phyloP scores from a whole-genome alignment of 2,329 filamentous ascomycete species.

The Ophiostoma novo-ulmi region DNA sequence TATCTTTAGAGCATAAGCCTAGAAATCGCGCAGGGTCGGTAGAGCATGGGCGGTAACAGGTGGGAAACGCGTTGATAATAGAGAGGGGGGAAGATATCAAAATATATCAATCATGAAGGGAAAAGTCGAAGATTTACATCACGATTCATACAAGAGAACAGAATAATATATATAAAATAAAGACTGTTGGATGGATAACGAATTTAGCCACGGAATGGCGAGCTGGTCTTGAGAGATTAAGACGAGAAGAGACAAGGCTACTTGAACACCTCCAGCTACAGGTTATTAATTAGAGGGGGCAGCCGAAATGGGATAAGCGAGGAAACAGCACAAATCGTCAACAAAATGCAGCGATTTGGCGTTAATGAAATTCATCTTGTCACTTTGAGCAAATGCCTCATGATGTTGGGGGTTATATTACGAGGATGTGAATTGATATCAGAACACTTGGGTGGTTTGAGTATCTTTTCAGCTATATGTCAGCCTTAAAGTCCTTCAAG shows the following conservation, averaged over 20 bases:
- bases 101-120: neutral
- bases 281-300: neutral
- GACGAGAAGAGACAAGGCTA: neutral
- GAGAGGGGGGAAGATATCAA: neutral
- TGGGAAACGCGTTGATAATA: neutral
- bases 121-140: neutral
- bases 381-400: neutral
- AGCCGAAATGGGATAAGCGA: neutral
- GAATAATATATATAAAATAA: neutral
- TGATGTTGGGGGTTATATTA: neutral
- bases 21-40: constrained; percentile 2
- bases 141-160: neutral
- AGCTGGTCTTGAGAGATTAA: neutral
- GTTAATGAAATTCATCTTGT: neutral
- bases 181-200: neutral
- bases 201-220: constrained; percentile 6
- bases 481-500: too few species aligned
- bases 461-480: too few species aligned
- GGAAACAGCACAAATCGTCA: neutral
- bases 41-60: neutral
- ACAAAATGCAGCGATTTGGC: neutral
- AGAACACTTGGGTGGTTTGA: too few species aligned
- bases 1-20: neutral
- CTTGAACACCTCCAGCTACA: neutral
- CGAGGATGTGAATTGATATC: too few species aligned